Evolutionary conservation across 331 rosid species (phyloP).

Genomic region (Pyrus hybrid): DNA sequence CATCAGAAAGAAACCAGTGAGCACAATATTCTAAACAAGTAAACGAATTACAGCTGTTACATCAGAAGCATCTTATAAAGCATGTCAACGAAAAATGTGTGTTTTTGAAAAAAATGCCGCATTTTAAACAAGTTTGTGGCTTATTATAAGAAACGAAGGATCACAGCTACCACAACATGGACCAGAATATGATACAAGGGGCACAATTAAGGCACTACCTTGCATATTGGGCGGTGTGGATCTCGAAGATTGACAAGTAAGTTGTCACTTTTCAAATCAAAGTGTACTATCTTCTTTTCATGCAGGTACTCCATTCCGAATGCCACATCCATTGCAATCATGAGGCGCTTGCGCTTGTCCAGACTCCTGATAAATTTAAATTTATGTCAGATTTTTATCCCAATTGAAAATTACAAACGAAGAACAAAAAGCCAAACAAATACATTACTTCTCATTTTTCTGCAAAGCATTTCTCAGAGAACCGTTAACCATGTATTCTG

Average conservation of each 20-base stretch:
- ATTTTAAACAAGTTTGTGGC: neutral
- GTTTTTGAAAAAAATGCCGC: neutral
- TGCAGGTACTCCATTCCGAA: conserved; percentile 95
- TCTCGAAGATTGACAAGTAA: conserved; percentile 89
- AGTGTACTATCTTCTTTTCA: conserved; percentile 83
- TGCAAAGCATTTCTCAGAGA: conserved; percentile 77
- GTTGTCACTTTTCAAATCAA: conserved; percentile 94
- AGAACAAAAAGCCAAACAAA: conserved; percentile 7
- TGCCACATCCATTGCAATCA: conserved; percentile 92
- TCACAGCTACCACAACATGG: conserved; percentile 3
- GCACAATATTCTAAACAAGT: neutral
- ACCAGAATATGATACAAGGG: conserved; percentile 6
- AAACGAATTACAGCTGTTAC: neutral
- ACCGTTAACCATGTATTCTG: conserved; percentile 91
- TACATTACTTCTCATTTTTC: conserved; percentile 67
- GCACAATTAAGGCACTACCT: conserved; percentile 34
- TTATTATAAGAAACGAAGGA: neutral
- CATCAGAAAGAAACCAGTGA: conserved; percentile 13
- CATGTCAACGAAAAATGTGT: neutral
- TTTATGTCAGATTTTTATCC: conserved; percentile 4
- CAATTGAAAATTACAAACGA: conserved; percentile 2
- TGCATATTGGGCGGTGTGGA: conserved; percentile 90
- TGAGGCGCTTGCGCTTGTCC: conserved; percentile 69
- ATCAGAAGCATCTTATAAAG: neutral
- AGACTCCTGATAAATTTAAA: conserved; percentile 44